A percentile compares a stretch with the other conserved stretches of the same genome.
phyloP scores from a whole-genome alignment of 129 eudicot genomes.

The Ambrosia trifida region DNA sequence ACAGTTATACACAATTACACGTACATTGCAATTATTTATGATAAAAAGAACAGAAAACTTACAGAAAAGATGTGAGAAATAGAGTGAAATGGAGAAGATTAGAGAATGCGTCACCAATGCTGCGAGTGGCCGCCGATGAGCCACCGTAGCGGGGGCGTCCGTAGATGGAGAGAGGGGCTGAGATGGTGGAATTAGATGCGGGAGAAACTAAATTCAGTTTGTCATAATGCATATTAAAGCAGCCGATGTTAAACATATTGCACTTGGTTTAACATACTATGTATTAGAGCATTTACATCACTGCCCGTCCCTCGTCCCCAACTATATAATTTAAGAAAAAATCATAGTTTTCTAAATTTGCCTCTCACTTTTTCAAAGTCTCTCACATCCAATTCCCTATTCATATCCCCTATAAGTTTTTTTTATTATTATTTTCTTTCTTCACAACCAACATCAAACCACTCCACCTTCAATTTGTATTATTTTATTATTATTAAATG shows the following conservation, averaged over 20 bases:
- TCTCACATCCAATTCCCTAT: too few relatives aligned
- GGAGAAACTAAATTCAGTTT: conserved; percentile 16
- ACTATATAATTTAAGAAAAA: too few relatives aligned
- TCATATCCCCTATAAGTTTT: too few relatives aligned
- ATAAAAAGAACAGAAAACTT: conserved; percentile 2
- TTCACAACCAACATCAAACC: too few relatives aligned
- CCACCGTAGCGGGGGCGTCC: conserved; percentile 28
- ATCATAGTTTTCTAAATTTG: too few relatives aligned
- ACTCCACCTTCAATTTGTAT: too few relatives aligned
- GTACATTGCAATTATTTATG: conserved; percentile 8
- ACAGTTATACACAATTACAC: not conserved
- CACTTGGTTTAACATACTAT: too few relatives aligned
- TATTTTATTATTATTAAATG: too few relatives aligned
- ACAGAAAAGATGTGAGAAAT: conserved; percentile 22
- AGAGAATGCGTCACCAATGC: conserved; percentile 14
- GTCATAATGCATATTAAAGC: not conserved
- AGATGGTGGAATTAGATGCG: conserved; percentile 8
- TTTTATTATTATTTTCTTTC: too few relatives aligned
- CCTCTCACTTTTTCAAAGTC: too few relatives aligned
- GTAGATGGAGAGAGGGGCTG: conserved; percentile 26
- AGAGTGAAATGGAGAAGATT: not conserved
- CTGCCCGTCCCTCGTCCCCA: too few relatives aligned
- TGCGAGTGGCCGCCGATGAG: conserved; percentile 5
- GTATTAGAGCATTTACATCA: too few relatives aligned
- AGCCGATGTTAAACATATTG: not conserved